phyloP scores from a whole-genome alignment of 192 early-diverging fungal species.

The Umbelopsis vinacea region DNA sequence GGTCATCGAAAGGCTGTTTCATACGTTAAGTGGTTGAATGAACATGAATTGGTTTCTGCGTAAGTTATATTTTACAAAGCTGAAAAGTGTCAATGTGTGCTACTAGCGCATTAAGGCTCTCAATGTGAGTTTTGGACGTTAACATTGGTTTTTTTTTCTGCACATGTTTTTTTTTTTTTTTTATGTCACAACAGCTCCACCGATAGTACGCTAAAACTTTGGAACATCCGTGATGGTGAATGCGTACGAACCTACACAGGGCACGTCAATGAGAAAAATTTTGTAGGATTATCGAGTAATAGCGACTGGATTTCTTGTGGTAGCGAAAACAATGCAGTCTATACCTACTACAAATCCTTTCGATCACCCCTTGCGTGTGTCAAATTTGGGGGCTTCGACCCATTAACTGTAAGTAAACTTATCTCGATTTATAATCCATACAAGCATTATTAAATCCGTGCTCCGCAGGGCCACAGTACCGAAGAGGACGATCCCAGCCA shows the following conservation, averaged over 20 bases:
- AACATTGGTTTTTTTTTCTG: no score
- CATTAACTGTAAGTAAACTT: slow-evolving; percentile 63
- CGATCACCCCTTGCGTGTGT: slow-evolving; percentile 75
- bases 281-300: slow-evolving; percentile 89
- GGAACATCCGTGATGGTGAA: slow-evolving; percentile 60
- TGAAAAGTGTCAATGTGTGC: background rate
- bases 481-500: slow-evolving; percentile 62
- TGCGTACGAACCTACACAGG: slow-evolving; percentile 80
- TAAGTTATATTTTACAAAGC: slow-evolving; percentile 33
- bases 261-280: slow-evolving; percentile 94
- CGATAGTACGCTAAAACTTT: slow-evolving; percentile 89
- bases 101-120: background rate
- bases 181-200: slow-evolving; percentile 62
- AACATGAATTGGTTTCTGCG: slow-evolving; percentile 84
- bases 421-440: slow-evolving; percentile 12
- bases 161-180: background rate
- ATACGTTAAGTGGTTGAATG: slow-evolving; percentile 84
- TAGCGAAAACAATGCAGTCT: slow-evolving; percentile 91
- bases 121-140: background rate
- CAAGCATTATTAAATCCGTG: background rate
- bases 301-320: slow-evolving; percentile 92
- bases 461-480: slow-evolving; percentile 55
- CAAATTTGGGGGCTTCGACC: slow-evolving; percentile 77
- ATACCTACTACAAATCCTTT: slow-evolving; percentile 79
- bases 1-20: slow-evolving; percentile 96